Conservation (phyloP, 139 green algal genomes). For the Dunaliella primolecta region DNA sequence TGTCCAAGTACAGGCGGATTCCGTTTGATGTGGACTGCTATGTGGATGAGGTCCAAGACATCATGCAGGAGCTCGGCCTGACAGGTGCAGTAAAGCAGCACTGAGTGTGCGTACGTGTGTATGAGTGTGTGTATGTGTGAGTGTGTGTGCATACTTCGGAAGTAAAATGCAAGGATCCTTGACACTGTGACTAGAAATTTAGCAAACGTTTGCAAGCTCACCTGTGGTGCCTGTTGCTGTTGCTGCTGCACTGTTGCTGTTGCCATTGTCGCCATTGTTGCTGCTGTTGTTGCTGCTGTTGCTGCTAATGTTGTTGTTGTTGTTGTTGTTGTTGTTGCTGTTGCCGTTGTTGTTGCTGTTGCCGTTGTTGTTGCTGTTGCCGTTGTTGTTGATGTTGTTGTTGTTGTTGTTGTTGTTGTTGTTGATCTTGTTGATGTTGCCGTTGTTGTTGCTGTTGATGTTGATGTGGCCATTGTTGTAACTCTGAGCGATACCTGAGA, state of each 20-base stretch:
- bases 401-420: conserved; percentile 5
- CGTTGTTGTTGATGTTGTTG: not conserved
- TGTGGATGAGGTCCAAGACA: not conserved
- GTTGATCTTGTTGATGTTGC: conserved; percentile 3
- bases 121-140: not conserved
- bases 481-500: too few species aligned
- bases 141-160: not conserved
- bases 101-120: not conserved
- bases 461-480: conserved; percentile 1
- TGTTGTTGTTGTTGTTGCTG: conserved; percentile 4
- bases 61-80: not conserved
- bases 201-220: too few species aligned
- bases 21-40: not conserved
- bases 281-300: not conserved
- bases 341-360: not conserved
- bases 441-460: conserved; percentile 1
- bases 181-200: too few species aligned
- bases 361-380: not conserved
- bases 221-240: too few species aligned
- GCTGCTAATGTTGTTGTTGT: conserved; percentile 5
- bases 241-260: too few species aligned
- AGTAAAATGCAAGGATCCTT: too few species aligned
- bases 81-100: too few species aligned
- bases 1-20: not conserved
- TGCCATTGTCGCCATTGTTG: not conserved